These are phyloP conservation scores for Lavandula angustifolia DNA, from an alignment of 257 asterid species.

Conservation along the genomic window DNA sequence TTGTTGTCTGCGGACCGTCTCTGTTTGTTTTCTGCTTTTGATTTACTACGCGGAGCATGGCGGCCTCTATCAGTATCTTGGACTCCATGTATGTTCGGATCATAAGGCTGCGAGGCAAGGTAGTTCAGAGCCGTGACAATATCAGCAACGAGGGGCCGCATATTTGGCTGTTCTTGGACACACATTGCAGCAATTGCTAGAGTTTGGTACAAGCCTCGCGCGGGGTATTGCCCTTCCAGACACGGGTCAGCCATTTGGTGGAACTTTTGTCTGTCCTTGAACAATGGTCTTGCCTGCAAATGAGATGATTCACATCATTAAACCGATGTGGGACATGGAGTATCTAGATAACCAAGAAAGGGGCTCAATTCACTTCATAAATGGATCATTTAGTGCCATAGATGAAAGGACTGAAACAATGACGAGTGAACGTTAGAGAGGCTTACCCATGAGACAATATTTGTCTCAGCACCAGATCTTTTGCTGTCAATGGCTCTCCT, in stretches of 20 bases:
- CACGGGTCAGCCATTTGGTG: slow-evolving; percentile 49
- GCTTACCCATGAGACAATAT: slow-evolving; percentile 72
- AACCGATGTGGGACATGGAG: slow-evolving; percentile 3
- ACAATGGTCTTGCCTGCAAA: slow-evolving; percentile 50
- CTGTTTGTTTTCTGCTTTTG: slow-evolving; percentile 27
- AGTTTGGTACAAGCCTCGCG: slow-evolving; percentile 50
- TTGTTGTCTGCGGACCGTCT: neutral
- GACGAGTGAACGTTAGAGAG: slow-evolving; percentile 7
- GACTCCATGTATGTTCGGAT: slow-evolving; percentile 27
- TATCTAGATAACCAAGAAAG: slow-evolving; percentile 1
- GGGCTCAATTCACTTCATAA: too few relatives aligned
- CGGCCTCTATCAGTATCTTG: neutral
- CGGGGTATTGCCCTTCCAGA: slow-evolving; percentile 46
- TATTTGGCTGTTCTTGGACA: slow-evolving; percentile 49
- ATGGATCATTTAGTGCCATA: neutral
- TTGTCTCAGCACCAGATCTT: slow-evolving; percentile 43
- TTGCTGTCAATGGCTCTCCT: slow-evolving; percentile 66
- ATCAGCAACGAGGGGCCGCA: slow-evolving; percentile 51
- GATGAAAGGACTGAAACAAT: neutral
- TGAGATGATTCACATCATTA: neutral
- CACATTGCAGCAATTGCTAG: slow-evolving; percentile 64
- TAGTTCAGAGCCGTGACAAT: slow-evolving; percentile 44
- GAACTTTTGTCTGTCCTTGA: slow-evolving; percentile 52
- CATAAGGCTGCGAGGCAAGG: slow-evolving; percentile 44
- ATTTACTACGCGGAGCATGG: neutral